A percentile compares a stretch with the other conserved stretches of the same genome.
Evolutionary conservation across 1,284 basidiomycete species (phyloP).

Genomic region (Paramarasmius palmivorus): DNA sequence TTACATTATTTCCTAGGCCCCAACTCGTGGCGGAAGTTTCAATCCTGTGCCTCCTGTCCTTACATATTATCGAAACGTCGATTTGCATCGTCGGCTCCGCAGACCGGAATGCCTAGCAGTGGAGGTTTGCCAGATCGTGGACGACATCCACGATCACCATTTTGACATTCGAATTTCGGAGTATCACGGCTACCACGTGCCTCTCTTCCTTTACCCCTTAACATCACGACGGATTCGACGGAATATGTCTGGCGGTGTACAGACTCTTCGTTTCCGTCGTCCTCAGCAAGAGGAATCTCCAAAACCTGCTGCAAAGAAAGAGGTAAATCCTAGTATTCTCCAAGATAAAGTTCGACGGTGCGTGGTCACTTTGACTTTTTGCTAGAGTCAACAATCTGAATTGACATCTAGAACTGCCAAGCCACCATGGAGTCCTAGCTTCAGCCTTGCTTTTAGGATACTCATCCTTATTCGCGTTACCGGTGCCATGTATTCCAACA

Average conservation of each 20-base stretch:
- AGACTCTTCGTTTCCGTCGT: constrained; percentile 59
- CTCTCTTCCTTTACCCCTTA: background rate
- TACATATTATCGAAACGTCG: background rate
- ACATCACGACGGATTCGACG: constrained; percentile 6
- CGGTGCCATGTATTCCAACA: constrained; percentile 95
- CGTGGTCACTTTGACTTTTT: constrained; percentile 12
- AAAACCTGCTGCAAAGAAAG: constrained; percentile 27
- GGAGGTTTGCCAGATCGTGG: background rate
- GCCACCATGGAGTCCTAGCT: constrained; percentile 81
- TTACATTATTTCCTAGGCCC: too few relatives aligned
- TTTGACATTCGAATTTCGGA: too few relatives aligned
- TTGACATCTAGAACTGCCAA: constrained; percentile 51
- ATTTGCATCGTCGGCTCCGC: constrained; percentile 1
- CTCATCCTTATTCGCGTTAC: constrained; percentile 80
- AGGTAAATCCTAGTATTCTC: constrained; percentile 62
- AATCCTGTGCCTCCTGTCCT: too few relatives aligned
- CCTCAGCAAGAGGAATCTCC: constrained; percentile 40
- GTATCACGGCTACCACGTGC: constrained; percentile 3
- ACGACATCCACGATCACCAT: too few relatives aligned
- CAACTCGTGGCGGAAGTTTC: too few relatives aligned
- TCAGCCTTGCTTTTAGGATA: constrained; percentile 82
- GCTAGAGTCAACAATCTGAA: constrained; percentile 13
- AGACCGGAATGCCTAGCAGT: background rate
- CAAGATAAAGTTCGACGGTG: constrained; percentile 78
- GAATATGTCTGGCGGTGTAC: constrained; percentile 34